Conservation (phyloP, 2,329 filamentous ascomycete genomes). For the Cordyceps pruinosa region DNA sequence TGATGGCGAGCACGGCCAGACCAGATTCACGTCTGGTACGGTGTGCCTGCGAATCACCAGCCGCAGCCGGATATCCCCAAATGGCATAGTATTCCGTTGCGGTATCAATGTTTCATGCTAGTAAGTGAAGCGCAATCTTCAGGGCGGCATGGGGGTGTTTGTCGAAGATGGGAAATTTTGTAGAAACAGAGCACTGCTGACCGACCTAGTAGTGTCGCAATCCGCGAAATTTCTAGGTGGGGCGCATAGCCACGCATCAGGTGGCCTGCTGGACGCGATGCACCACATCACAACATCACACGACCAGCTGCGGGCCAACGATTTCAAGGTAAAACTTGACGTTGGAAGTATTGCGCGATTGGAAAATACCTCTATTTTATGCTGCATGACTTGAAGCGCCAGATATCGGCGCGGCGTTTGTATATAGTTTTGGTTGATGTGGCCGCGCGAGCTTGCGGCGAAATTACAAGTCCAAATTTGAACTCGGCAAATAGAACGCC, state of each 20-base stretch:
- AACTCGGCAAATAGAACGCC: neutral
- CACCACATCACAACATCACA: neutral
- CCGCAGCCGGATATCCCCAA: conserved; percentile 57
- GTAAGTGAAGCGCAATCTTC: neutral
- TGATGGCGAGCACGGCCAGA: conserved; percentile 58
- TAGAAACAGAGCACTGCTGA: neutral
- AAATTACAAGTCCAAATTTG: neutral
- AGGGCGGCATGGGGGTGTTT: neutral
- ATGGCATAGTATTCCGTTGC: conserved; percentile 20
- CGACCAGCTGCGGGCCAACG: neutral
- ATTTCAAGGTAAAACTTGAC: conserved; percentile 2
- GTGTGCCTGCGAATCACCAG: conserved; percentile 66
- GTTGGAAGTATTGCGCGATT: neutral
- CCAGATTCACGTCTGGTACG: conserved; percentile 63
- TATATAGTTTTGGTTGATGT: neutral
- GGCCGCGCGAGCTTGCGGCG: neutral
- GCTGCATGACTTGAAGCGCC: neutral
- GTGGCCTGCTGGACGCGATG: neutral
- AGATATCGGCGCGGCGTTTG: neutral
- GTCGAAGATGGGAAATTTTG: neutral
- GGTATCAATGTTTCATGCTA: neutral
- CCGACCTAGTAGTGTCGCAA: too few species aligned
- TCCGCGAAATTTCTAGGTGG: conserved; percentile 12
- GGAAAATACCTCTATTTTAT: neutral
- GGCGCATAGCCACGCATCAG: conserved; percentile 1